These are phyloP conservation scores for Phytophthora tubulina DNA, from an alignment of 352 stramenopile genomes.

Conservation along the genomic window DNA sequence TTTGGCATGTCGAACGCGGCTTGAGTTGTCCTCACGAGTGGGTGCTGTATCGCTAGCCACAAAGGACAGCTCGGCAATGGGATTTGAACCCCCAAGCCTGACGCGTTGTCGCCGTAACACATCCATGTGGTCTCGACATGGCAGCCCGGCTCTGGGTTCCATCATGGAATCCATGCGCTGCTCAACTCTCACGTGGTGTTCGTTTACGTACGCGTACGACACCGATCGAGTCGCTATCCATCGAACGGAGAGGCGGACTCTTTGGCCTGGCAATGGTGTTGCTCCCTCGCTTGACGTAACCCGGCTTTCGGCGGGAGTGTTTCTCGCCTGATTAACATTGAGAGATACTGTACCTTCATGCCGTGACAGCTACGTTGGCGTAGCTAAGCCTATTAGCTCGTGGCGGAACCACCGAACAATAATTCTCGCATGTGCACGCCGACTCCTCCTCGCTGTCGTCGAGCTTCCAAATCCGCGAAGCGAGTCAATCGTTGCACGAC, in stretches of 20 bases:
- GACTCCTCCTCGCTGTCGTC: conserved; percentile 33
- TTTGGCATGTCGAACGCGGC: neutral
- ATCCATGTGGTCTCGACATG: conserved; percentile 33
- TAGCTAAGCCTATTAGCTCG: conserved; percentile 13
- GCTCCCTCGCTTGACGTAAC: conserved; percentile 6
- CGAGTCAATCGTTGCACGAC: conserved; percentile 44
- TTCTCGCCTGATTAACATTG: conserved; percentile 6
- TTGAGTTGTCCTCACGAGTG: conserved; percentile 19
- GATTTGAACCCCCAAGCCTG: conserved; percentile 29
- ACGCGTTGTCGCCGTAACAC: conserved; percentile 30
- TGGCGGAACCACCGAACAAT: conserved; percentile 33
- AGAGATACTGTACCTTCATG: neutral
- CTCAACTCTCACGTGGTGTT: conserved; percentile 2
- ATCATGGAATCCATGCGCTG: neutral
- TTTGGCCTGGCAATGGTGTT: conserved; percentile 24
- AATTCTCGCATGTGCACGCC: conserved; percentile 34
- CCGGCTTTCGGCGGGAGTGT: neutral
- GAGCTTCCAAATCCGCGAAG: conserved; percentile 38
- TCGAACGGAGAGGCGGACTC: conserved; percentile 20
- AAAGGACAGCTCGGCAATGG: conserved; percentile 11
- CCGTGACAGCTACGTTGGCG: too few species aligned
- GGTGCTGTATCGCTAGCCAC: conserved; percentile 7
- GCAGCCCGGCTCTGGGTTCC: conserved; percentile 29
- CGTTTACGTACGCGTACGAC: neutral
- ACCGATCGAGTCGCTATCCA: neutral